These are phyloP conservation scores for Cladorrhinum sp. DNA, from an alignment of 2,329 filamentous ascomycete genomes.

Conservation along the genomic window DNA sequence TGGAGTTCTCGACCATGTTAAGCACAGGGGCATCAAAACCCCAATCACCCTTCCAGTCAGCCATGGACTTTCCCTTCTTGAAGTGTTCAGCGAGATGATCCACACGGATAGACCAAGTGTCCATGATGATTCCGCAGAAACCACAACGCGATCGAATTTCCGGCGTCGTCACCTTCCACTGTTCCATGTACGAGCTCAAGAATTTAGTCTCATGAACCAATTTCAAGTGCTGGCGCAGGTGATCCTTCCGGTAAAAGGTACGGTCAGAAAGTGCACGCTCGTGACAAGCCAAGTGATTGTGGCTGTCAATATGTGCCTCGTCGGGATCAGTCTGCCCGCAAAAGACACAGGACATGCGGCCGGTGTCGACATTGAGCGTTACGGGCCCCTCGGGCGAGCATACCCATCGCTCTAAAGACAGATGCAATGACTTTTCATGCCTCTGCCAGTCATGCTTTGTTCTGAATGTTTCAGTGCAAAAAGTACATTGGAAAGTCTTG, in stretches of 20 bases:
- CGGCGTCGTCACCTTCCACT: slow-evolving; percentile 58
- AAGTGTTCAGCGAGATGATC: slow-evolving; percentile 68
- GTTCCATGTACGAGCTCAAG: slow-evolving; percentile 61
- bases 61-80: slow-evolving; percentile 64
- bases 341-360: slow-evolving; percentile 56
- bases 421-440: slow-evolving; percentile 66
- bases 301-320: slow-evolving; percentile 54
- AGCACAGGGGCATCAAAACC: slow-evolving; percentile 61
- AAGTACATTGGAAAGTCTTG: slow-evolving; percentile 64
- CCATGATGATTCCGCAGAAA: slow-evolving; percentile 62
- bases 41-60: slow-evolving; percentile 68
- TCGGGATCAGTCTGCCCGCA: slow-evolving; percentile 56
- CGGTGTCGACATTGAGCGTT: slow-evolving; percentile 58
- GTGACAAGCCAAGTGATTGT: slow-evolving; percentile 63
- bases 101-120: slow-evolving; percentile 58
- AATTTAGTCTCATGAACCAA: slow-evolving; percentile 63
- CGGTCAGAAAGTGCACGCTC: slow-evolving; percentile 61
- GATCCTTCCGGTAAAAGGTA: slow-evolving; percentile 65
- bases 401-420: slow-evolving; percentile 65
- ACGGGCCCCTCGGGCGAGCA: slow-evolving; percentile 58
- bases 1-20: slow-evolving; percentile 63
- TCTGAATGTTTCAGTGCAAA: slow-evolving; percentile 65
- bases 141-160: slow-evolving; percentile 63
- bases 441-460: slow-evolving; percentile 69
- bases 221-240: slow-evolving; percentile 63